phyloP scores from a whole-genome alignment of 352 stramenopile species.

The Pythium sukuiense region DNA sequence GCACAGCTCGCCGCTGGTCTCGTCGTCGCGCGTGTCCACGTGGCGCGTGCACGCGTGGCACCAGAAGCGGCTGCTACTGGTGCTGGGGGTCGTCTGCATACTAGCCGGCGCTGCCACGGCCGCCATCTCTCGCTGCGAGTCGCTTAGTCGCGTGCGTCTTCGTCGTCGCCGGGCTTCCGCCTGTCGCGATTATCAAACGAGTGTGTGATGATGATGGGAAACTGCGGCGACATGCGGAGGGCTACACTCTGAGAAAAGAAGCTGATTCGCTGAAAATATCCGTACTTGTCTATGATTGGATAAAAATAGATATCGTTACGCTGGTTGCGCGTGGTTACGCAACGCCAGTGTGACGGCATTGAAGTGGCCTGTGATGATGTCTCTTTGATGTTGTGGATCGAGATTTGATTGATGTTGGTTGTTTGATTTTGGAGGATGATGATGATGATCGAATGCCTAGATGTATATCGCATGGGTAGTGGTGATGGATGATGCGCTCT shows the following conservation, averaged over 20 bases:
- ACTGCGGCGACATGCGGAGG: background rate
- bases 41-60: slow-evolving; percentile 73
- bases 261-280: slow-evolving; percentile 1
- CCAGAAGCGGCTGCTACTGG: slow-evolving; percentile 54
- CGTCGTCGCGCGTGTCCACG: slow-evolving; percentile 63
- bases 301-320: too few species aligned
- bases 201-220: slow-evolving; percentile 10
- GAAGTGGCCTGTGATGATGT: slow-evolving; percentile 1
- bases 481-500: background rate
- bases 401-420: background rate
- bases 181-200: background rate
- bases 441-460: background rate
- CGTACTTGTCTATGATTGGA: background rate
- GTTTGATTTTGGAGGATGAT: background rate
- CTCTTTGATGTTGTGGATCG: background rate
- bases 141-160: background rate
- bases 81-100: background rate
- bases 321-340: background rate
- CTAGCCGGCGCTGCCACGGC: slow-evolving; percentile 5
- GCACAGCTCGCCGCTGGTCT: slow-evolving; percentile 61
- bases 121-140: background rate
- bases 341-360: background rate
- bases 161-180: background rate
- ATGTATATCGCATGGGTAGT: background rate
- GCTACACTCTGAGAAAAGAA: background rate